Conservation (phyloP, 2,329 filamentous ascomycete genomes). For the Botrytis pseudocinerea region DNA sequence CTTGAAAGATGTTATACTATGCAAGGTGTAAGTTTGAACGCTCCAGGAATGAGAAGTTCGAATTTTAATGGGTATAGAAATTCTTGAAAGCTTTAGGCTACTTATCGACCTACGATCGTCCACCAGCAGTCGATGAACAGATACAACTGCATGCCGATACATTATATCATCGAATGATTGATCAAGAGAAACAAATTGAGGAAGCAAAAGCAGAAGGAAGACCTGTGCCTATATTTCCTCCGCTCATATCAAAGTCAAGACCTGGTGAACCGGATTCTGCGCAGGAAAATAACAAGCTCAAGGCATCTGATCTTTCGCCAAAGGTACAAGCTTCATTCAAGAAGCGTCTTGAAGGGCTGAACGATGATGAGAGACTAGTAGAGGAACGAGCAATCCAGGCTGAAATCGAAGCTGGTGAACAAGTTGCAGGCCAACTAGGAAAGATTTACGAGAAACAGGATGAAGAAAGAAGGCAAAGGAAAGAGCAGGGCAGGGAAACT, state of each 20-base stretch:
- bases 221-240: conserved; percentile 60
- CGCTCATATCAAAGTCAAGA: conserved; percentile 47
- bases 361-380: conserved; percentile 57
- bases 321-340: conserved; percentile 54
- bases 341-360: conserved; percentile 58
- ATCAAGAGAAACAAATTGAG: conserved; percentile 75
- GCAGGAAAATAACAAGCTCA: conserved; percentile 26
- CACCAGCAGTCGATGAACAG: conserved; percentile 72
- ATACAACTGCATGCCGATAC: conserved; percentile 96
- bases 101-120: conserved; percentile 64
- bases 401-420: conserved; percentile 60
- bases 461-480: conserved; percentile 54
- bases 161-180: conserved; percentile 83
- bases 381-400: conserved; percentile 65
- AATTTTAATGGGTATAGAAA: conserved; percentile 52
- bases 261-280: conserved; percentile 19
- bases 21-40: conserved; percentile 64
- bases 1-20: conserved; percentile 88
- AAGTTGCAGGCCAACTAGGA: conserved; percentile 58
- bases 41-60: background rate
- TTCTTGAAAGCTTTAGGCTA: conserved; percentile 92
- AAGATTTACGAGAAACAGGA: conserved; percentile 58
- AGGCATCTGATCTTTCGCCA: conserved; percentile 43
- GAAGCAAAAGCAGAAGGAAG: conserved; percentile 63
- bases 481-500: conserved; percentile 53